These are phyloP conservation scores for Cordyceps tenuipes DNA, from an alignment of 2,329 filamentous ascomycete genomes.

Conservation along the genomic window DNA sequence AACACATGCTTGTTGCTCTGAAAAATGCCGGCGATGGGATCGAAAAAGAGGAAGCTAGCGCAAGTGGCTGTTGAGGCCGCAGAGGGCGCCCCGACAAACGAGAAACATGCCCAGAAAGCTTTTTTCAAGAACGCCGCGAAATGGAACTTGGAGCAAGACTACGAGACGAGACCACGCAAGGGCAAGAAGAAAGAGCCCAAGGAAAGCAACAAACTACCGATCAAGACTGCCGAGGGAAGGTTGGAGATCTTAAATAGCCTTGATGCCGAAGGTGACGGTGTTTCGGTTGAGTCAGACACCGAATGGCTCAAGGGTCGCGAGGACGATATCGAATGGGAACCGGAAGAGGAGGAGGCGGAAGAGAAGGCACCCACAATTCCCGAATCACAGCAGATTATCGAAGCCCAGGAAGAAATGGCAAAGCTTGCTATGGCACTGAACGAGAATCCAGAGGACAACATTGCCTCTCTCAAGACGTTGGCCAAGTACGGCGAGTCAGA, in stretches of 20 bases:
- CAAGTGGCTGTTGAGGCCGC: constrained; percentile 43
- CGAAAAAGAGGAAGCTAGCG: constrained; percentile 51
- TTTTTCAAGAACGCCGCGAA: constrained; percentile 68
- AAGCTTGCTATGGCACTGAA: constrained; percentile 73
- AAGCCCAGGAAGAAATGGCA: constrained; percentile 88
- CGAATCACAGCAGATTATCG: constrained; percentile 68
- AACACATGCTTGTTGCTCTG: not conserved
- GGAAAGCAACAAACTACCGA: constrained; percentile 69
- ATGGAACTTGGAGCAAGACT: constrained; percentile 90
- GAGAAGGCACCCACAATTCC: constrained; percentile 55
- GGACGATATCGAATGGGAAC: constrained; percentile 41
- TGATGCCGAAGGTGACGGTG: constrained; percentile 52
- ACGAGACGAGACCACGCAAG: constrained; percentile 73
- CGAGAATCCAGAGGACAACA: constrained; percentile 88
- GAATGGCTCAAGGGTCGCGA: constrained; percentile 56
- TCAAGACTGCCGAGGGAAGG: constrained; percentile 74
- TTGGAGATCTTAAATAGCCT: constrained; percentile 52
- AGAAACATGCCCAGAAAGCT: constrained; percentile 44
- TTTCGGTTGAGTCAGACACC: constrained; percentile 48
- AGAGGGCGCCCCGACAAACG: constrained; percentile 21
- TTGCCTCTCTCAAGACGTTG: constrained; percentile 68
- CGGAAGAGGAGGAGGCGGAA: constrained; percentile 39
- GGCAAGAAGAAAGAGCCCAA: constrained; percentile 59
- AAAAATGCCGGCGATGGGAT: constrained; percentile 39
- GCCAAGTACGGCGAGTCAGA: constrained; percentile 63